Evolutionary conservation across 2,329 filamentous ascomycete species (phyloP).

Genomic region (Aspergillus alliaceus): DNA sequence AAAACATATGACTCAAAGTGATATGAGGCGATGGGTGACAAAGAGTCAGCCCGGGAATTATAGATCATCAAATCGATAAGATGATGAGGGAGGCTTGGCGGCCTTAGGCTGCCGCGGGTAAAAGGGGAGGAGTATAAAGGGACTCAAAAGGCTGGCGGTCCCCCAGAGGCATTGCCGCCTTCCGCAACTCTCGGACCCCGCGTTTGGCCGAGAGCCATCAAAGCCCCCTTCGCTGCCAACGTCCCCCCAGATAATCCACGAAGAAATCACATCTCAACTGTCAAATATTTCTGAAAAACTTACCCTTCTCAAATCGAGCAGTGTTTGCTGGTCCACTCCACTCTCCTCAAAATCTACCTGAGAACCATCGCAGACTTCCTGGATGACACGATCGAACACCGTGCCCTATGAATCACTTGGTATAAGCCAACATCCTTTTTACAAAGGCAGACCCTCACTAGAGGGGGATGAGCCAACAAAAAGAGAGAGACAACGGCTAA

Average conservation of each 20-base stretch:
- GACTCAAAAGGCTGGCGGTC: conserved; percentile 39
- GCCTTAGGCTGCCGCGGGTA: conserved; percentile 26
- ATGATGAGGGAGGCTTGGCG: conserved; percentile 18
- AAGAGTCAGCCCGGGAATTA: conserved; percentile 2
- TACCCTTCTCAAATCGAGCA: conserved; percentile 87
- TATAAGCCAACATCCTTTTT: conserved; percentile 28
- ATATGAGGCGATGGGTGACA: background rate
- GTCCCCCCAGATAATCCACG: background rate
- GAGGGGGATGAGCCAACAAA: conserved; percentile 3
- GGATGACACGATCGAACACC: conserved; percentile 89
- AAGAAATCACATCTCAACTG: background rate
- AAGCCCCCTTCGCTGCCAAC: background rate
- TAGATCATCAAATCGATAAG: background rate
- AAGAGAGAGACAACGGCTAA: conserved; percentile 17
- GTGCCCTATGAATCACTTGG: conserved; percentile 55
- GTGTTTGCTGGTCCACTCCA: conserved; percentile 81
- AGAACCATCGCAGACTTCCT: conserved; percentile 87
- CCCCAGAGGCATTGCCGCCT: conserved; percentile 34
- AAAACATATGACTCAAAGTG: background rate
- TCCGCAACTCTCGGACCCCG: conserved; percentile 36
- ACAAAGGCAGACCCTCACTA: background rate
- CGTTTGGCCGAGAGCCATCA: conserved; percentile 24
- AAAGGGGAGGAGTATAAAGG: conserved; percentile 40
- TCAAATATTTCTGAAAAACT: conserved; percentile 43
- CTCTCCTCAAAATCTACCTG: conserved; percentile 96